These are phyloP conservation scores for Cicer cuneatum DNA, from an alignment of 306 rosid species.

Conservation along the genomic window DNA sequence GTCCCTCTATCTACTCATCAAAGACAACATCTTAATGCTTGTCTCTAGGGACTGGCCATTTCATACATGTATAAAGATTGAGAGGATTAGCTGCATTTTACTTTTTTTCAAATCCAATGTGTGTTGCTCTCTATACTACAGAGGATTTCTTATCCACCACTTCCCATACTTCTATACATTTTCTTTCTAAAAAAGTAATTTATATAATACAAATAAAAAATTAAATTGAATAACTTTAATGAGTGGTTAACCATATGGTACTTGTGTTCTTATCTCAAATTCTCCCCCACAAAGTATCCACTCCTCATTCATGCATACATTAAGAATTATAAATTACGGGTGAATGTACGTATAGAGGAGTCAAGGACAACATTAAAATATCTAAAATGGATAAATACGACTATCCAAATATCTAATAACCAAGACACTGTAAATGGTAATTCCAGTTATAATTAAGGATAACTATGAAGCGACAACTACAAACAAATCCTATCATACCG, in stretches of 20 bases:
- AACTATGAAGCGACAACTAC: not conserved
- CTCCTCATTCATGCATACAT: not conserved
- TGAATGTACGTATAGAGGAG: not conserved
- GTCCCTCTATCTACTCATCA: constrained; percentile 24
- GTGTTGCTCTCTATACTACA: constrained; percentile 13
- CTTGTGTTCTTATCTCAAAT: constrained; percentile 1
- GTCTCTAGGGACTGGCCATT: constrained; percentile 30
- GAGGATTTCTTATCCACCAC: constrained; percentile 26
- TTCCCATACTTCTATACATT: not conserved
- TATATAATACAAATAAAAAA: not conserved
- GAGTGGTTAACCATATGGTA: constrained; percentile 14
- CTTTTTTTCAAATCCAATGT: constrained; percentile 14
- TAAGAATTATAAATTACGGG: not conserved
- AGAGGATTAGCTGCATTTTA: constrained; percentile 22
- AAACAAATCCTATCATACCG: not conserved
- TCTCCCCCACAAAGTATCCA: constrained; percentile 34
- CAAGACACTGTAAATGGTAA: not conserved
- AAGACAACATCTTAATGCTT: constrained; percentile 33
- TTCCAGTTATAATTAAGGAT: constrained; percentile 24
- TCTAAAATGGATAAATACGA: not conserved
- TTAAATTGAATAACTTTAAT: not conserved
- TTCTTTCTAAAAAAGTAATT: not conserved
- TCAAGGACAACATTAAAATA: not conserved
- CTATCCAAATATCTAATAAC: not conserved
- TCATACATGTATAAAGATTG: constrained; percentile 22